Evolutionary conservation across 2,329 filamentous ascomycete species (phyloP).

Genomic region (Pyrenophora seminiperda): DNA sequence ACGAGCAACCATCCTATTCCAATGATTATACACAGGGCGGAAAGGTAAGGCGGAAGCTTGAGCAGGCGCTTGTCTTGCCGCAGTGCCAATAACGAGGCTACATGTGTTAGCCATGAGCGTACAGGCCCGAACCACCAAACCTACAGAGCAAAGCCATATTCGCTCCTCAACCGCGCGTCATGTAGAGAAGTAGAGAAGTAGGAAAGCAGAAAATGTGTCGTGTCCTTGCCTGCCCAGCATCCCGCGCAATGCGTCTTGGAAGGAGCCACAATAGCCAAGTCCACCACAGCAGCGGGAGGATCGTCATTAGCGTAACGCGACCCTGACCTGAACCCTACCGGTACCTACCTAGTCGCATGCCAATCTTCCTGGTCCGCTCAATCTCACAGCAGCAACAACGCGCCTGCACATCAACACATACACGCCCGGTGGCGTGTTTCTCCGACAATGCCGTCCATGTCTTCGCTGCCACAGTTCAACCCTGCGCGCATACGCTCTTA

Average conservation of each 20-base stretch:
- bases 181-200: constrained; percentile 4
- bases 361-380: constrained; percentile 12
- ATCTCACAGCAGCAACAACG: constrained; percentile 11
- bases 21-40: constrained; percentile 79
- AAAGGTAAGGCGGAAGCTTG: constrained; percentile 85
- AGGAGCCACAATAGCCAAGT: constrained; percentile 16
- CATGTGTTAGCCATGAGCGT: constrained; percentile 20
- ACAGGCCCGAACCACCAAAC: constrained; percentile 5
- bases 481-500: constrained; percentile 78
- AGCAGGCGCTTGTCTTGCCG: constrained; percentile 81
- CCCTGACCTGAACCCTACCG: constrained; percentile 18
- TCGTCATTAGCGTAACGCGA: constrained; percentile 20
- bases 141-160: constrained; percentile 47
- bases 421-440: constrained; percentile 18
- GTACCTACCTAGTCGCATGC: constrained; percentile 18
- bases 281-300: constrained; percentile 17
- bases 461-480: constrained; percentile 66
- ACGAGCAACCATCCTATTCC: constrained; percentile 89
- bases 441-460: constrained; percentile 37
- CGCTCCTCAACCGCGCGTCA: constrained; percentile 14
- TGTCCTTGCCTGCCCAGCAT: constrained; percentile 23
- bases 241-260: constrained; percentile 17
- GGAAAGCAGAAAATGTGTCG: constrained; percentile 10
- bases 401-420: constrained; percentile 17
- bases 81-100: constrained; percentile 67